Base-by-base conservation (phyloP, 768 basidiomycete species). In the Agrocybe pediades region DNA sequence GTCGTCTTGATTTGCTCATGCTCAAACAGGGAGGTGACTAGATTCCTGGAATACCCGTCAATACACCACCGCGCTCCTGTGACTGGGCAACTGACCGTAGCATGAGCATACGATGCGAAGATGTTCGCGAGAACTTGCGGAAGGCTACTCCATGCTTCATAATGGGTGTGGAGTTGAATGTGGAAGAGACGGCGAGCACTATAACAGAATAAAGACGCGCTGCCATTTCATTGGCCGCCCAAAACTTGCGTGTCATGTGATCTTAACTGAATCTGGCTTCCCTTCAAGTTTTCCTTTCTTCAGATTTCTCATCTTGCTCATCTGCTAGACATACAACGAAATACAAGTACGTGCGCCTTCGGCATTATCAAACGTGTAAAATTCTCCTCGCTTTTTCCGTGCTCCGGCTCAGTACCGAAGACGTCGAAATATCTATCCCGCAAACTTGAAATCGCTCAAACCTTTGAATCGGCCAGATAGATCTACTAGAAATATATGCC, bases 1-100 rank as follows among this genome's bases (percentile, higher is more conserved):
- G 97, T 99, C 6, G 97, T 98, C 69, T 90, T 88, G 67, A 99
- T 93, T 66, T 92, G 90, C 65, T 97, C 93, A 72, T 98, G 94
- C 65, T 98, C 86, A 52, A 99, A 82, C 27, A 98, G 80, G 4
- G 94, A 95, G 21, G 94, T 91, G 57, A 99, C 95, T 48, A 99
- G 75, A 71, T 98, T 98, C 56, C 95, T 96, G 29, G 23, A 36
- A 27, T 20, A 39, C 47, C 16, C 36, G 47, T 48, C 23, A 53
- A 51, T 19, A 17, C 21, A 52, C 13, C 45, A 25, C 39, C n/a
- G 33, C 20, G 9, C 7, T 20, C 42, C 23, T 15, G 9, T 15
- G 13, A 24, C n/a, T 49, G 27, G 7, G 56, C 17, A 21, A 51
- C 80, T 54, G 62, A 95, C 94, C 96, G 81, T 50, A 98, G 77